Conservation (phyloP, 192 early-diverging fungal genomes). For the Entomortierella lignicola region DNA sequence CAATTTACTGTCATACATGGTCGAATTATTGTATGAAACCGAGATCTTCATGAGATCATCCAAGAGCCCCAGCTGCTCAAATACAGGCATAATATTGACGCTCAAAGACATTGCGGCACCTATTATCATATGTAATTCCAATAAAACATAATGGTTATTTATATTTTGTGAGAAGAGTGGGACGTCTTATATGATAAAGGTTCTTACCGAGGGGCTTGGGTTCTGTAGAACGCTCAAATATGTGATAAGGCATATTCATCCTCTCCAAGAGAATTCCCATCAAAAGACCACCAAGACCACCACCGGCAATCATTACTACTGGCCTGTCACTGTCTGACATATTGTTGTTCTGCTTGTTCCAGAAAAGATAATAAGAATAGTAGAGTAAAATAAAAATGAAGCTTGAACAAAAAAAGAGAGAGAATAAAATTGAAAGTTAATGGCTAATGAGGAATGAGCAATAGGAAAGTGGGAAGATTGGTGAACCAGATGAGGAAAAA, state of each 20-base stretch:
- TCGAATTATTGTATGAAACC: slow-evolving; percentile 1
- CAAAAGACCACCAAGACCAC: slow-evolving; percentile 9
- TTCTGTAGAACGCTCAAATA: slow-evolving; percentile 18
- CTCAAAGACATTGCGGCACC: slow-evolving; percentile 24
- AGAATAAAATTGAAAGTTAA: too few species aligned
- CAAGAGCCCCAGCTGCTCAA: slow-evolving; percentile 30
- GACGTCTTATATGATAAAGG: too few species aligned
- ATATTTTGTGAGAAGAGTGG: neutral
- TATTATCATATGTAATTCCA: neutral
- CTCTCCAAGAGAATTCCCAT: slow-evolving; percentile 11
- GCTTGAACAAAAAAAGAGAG: too few species aligned
- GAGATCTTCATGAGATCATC: slow-evolving; percentile 23
- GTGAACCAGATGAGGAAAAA: neutral
- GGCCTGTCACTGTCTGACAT: slow-evolving; percentile 6
- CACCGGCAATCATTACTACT: slow-evolving; percentile 10
- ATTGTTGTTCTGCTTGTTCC: too few species aligned
- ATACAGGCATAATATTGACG: slow-evolving; percentile 28
- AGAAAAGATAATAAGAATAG: too few species aligned
- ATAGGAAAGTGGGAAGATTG: too few species aligned
- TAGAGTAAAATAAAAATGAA: too few species aligned
- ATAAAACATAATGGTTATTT: neutral
- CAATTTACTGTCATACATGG: slow-evolving; percentile 4
- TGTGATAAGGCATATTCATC: slow-evolving; percentile 14
- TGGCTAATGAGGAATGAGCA: neutral
- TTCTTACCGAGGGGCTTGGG: slow-evolving; percentile 27